phyloP scores from a whole-genome alignment of 2,329 filamentous ascomycete species.

The Ceratocystis eucalypticola region DNA sequence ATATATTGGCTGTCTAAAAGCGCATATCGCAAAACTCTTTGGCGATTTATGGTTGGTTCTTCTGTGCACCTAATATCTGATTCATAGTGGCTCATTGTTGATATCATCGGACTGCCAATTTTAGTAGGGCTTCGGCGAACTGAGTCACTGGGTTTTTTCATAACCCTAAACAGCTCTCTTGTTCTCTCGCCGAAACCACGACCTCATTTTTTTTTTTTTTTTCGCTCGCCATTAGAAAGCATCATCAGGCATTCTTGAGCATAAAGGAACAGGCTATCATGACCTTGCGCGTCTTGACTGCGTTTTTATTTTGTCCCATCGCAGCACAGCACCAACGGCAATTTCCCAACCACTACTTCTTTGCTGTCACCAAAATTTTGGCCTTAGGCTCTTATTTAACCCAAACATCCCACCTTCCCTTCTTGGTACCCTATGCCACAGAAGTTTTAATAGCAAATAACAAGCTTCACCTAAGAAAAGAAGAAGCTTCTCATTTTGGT shows the following conservation, averaged over 20 bases:
- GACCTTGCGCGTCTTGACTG: not conserved
- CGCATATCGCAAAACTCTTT: not conserved
- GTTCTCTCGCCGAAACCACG: not conserved
- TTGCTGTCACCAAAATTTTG: slow-evolving; percentile 7
- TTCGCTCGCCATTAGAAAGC: not conserved
- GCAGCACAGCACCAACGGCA: not conserved
- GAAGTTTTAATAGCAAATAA: not conserved
- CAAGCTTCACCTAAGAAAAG: not conserved
- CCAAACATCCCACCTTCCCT: slow-evolving; percentile 13
- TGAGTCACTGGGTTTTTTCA: slow-evolving; percentile 15
- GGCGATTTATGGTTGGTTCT: not conserved
- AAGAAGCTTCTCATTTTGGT: not conserved
- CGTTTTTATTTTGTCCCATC: not conserved
- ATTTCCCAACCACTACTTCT: not conserved
- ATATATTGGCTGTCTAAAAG: not conserved
- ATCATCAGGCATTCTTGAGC: not conserved
- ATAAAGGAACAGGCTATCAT: not conserved
- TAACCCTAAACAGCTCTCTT: slow-evolving; percentile 11
- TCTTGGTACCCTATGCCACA: slow-evolving; percentile 2
- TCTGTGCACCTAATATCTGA: not conserved
- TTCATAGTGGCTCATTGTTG: not conserved
- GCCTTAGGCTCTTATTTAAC: not conserved
- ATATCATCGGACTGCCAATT: not conserved
- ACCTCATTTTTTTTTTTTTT: not conserved
- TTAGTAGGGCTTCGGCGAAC: not conserved